Percentiles rank a stretch among this genome's conserved stretches.
These are phyloP conservation scores for Zygoascus ofunaensis DNA, from an alignment of 805 yeast genomes.

Conservation along the genomic window DNA sequence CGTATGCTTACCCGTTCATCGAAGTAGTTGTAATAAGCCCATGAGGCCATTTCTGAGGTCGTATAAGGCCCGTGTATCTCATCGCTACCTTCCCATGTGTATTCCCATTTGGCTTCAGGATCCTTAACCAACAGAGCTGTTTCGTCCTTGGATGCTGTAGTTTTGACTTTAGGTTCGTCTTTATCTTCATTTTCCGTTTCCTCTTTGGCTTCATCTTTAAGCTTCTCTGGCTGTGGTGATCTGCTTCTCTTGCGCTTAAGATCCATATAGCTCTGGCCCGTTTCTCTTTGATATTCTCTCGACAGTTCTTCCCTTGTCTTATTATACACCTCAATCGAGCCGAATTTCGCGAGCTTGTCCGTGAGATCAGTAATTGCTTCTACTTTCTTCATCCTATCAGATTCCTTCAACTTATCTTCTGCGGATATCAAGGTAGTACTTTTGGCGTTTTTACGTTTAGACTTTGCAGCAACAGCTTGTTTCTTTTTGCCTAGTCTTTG, in stretches of 20 bases:
- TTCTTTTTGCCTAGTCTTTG: conserved; percentile 31
- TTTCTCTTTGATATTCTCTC: conserved; percentile 34
- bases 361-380: conserved; percentile 40
- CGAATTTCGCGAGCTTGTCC: conserved; percentile 37
- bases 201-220: too few relatives aligned
- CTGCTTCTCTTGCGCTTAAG: conserved; percentile 20
- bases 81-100: conserved; percentile 37
- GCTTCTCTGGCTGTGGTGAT: conserved; percentile 10
- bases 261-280: conserved; percentile 33
- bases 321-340: conserved; percentile 41
- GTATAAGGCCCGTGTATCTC: conserved; percentile 46
- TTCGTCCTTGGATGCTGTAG: too few relatives aligned
- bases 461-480: conserved; percentile 19
- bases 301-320: conserved; percentile 47
- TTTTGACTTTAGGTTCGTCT: neutral
- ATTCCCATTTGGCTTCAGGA: conserved; percentile 38
- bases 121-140: conserved; percentile 8
- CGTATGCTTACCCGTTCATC: conserved; percentile 37
- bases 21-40: conserved; percentile 40
- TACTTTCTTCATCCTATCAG: conserved; percentile 24
- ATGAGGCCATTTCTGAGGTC: conserved; percentile 39
- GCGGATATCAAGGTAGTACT: conserved; percentile 8
- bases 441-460: conserved; percentile 8
- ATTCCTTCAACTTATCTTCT: conserved; percentile 15
- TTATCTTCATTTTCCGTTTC: too few relatives aligned